Evolutionary conservation across 2,329 filamentous ascomycete genomes (phyloP), one percentile per base, ranked within the genome.

Genomic region (Meredithiella fracta): DNA sequence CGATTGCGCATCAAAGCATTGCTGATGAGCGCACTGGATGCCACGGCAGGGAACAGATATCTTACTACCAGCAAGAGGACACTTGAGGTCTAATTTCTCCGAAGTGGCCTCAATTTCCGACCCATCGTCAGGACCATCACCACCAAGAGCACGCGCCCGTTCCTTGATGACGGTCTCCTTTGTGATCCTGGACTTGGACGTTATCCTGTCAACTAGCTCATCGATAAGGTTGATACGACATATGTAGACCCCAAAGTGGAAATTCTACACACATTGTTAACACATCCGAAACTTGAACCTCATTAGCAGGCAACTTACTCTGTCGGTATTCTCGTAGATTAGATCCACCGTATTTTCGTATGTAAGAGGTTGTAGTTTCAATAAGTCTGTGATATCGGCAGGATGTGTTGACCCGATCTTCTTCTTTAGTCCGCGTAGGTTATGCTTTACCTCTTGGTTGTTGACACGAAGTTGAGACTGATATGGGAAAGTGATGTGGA

Each of bases 391-490:
- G 60, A 98, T 85, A 68, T 98, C 92, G 50, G 87, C 89, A 6
- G 92, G 92, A 63, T 88, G 82, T 42, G 92, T 98, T 47, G 92
- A 94, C 22, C 92, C 92, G 5, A 91, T 87, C 67, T 92, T 94
- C 67, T 95, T 96, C 70, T 98, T 98, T 60, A 98, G 70, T 3
- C 92, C 92, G 62, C 92, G 85, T 62, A 94, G 76, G 66, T 97
- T 98, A n/a, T 85, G 84, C 67, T 91, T 92, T 62, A 96, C 77
- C 57, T 96, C 88, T 34, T 85, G 85, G 8, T 81, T 77, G 63
- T 98, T 98, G 56, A 95, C 80, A 65, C 89, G 91, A 57, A 98
- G 76, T 66, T 98, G 92, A 31, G 92, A 85, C 69, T 96, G 89
- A 62, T 91, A 82, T 1, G 92, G 92, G 61, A 98, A 98, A 0